Conservation (phyloP, 1,284 basidiomycete species). For the Lentinula novae-zelandiae region DNA sequence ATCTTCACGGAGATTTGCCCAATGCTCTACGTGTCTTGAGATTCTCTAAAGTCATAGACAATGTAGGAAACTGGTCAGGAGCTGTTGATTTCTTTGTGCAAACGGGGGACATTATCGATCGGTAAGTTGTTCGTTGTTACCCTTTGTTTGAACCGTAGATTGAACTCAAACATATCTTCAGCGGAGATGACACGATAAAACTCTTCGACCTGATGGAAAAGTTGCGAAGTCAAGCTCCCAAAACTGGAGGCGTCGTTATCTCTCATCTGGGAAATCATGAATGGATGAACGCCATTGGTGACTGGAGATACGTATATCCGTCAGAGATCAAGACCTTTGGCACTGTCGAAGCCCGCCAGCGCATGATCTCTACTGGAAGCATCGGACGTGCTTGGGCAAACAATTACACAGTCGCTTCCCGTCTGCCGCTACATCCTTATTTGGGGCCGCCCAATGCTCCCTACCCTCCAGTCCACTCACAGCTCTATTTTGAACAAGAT, state of each 20-base stretch:
- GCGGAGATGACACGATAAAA: slow-evolving; percentile 83
- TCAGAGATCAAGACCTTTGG: slow-evolving; percentile 82
- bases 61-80: slow-evolving; percentile 73
- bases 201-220: slow-evolving; percentile 81
- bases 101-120: slow-evolving; percentile 91
- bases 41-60: slow-evolving; percentile 72
- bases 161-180: slow-evolving; percentile 23
- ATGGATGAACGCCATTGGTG: slow-evolving; percentile 28
- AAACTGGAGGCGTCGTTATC: slow-evolving; percentile 69
- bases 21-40: slow-evolving; percentile 74
- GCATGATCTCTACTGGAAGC: slow-evolving; percentile 69
- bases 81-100: slow-evolving; percentile 83
- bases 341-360: slow-evolving; percentile 63
- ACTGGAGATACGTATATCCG: slow-evolving; percentile 72
- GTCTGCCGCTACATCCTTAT: slow-evolving; percentile 73
- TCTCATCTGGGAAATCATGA: slow-evolving; percentile 88
- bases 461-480: slow-evolving; percentile 42
- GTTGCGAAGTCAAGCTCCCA: slow-evolving; percentile 71
- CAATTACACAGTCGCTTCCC: slow-evolving; percentile 83
- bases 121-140: slow-evolving; percentile 35
- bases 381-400: slow-evolving; percentile 81
- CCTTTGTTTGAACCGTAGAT: slow-evolving; percentile 2
- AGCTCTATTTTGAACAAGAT: slow-evolving; percentile 31
- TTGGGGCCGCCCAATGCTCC: slow-evolving; percentile 72
- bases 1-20: slow-evolving; percentile 74